Percentiles rank a stretch among this genome's conserved stretches.
Conservation (phyloP, 257 asterid species). For the Solanum sparsipilum region DNA sequence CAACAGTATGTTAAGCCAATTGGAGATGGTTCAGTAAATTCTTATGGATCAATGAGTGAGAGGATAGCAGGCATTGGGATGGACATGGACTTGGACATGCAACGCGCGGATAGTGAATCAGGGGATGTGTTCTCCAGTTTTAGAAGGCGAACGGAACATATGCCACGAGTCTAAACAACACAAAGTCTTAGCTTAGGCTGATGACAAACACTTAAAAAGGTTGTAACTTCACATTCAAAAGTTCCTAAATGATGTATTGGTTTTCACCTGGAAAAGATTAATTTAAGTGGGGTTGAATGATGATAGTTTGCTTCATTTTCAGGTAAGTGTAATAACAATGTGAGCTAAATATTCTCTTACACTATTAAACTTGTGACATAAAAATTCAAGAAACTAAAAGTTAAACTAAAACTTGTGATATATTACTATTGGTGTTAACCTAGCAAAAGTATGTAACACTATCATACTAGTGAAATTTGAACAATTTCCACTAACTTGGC, state of each 20-base stretch:
- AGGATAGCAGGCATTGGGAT: constrained; percentile 15
- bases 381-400: background rate
- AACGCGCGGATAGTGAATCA: constrained; percentile 26
- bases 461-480: background rate
- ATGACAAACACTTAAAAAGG: background rate
- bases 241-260: background rate
- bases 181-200: background rate
- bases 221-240: background rate
- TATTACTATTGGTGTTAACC: background rate
- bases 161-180: background rate
- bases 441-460: background rate
- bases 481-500: background rate
- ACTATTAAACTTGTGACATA: background rate
- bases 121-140: constrained; percentile 39
- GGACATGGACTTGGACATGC: constrained; percentile 21
- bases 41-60: constrained; percentile 20
- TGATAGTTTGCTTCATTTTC: background rate
- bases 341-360: background rate
- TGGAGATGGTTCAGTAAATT: constrained; percentile 24
- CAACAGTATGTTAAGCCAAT: constrained; percentile 43
- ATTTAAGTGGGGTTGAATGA: background rate
- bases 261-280: background rate
- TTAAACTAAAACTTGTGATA: background rate
- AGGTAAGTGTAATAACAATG: background rate
- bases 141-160: constrained; percentile 18